A percentile compares a stretch with the other conserved stretches of the same genome.
These are phyloP conservation scores for Blastobotrys parvus DNA, from an alignment of 805 yeast species.

Conservation along the genomic window DNA sequence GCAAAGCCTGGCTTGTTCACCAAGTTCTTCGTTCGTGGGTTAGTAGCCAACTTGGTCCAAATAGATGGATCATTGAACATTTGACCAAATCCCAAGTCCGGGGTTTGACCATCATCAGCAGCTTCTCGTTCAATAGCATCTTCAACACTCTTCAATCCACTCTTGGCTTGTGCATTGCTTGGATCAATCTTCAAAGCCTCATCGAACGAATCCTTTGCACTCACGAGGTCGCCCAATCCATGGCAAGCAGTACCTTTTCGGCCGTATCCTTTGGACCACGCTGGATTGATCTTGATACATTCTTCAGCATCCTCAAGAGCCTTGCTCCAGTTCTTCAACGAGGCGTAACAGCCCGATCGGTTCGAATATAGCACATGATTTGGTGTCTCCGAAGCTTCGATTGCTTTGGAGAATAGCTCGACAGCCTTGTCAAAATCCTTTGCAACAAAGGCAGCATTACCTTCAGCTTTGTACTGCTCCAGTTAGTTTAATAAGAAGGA, in stretches of 20 bases:
- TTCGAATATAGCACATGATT: constrained; percentile 91
- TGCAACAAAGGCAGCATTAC: constrained; percentile 85
- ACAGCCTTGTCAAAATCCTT: constrained; percentile 78
- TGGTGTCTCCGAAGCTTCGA: constrained; percentile 69
- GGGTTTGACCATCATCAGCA: constrained; percentile 34
- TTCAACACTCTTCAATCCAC: constrained; percentile 66
- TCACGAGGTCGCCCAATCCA: constrained; percentile 76
- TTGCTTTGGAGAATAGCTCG: constrained; percentile 77
- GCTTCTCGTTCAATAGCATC: constrained; percentile 47
- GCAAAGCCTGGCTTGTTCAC: constrained; percentile 85
- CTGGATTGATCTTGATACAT: constrained; percentile 69
- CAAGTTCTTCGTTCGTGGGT: constrained; percentile 81
- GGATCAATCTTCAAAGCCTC: constrained; percentile 79
- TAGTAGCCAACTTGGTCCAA: constrained; percentile 61
- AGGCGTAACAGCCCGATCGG: constrained; percentile 86
- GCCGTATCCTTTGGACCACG: constrained; percentile 94
- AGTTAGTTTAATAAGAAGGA: too few relatives aligned
- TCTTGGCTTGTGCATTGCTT: constrained; percentile 74
- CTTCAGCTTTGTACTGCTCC: constrained; percentile 63
- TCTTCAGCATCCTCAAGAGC: constrained; percentile 83
- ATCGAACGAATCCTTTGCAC: constrained; percentile 61
- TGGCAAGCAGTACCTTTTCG: constrained; percentile 89
- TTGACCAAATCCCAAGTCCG: constrained; percentile 69
- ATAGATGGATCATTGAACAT: constrained; percentile 75
- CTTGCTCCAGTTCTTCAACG: constrained; percentile 58